Conservation (phyloP, 306 rosid species). For the Pterocarpus santalinus region DNA sequence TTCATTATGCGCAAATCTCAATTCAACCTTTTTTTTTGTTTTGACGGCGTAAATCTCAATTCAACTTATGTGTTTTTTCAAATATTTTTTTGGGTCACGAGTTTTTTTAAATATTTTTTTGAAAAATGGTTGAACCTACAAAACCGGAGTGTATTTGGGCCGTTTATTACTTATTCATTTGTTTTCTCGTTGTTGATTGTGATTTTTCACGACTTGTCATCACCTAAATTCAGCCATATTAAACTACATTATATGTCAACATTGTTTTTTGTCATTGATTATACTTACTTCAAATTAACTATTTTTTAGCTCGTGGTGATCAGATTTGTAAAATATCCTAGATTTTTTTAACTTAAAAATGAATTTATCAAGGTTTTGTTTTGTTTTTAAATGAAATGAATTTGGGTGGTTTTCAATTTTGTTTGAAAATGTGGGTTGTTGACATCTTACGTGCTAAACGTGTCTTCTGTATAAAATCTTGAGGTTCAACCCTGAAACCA, state of each 20-base stretch:
- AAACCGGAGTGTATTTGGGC: neutral
- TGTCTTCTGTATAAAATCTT: neutral
- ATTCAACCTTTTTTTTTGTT: too few species aligned
- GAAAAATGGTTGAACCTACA: neutral
- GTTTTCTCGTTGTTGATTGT: neutral
- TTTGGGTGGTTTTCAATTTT: neutral
- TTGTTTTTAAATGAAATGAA: neutral
- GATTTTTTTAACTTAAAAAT: neutral
- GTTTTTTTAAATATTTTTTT: neutral
- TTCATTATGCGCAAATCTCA: neutral
- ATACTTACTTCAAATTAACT: neutral
- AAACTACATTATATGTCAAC: slow-evolving; percentile 19
- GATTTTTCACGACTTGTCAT: neutral
- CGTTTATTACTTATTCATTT: neutral
- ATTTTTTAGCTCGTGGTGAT: neutral
- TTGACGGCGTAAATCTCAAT: too few species aligned
- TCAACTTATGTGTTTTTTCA: too few species aligned
- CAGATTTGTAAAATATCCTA: neutral
- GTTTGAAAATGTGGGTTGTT: slow-evolving; percentile 13
- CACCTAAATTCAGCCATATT: neutral
- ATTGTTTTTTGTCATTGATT: neutral
- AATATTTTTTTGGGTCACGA: too few species aligned
- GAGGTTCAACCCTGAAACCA: neutral
- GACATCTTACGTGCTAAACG: slow-evolving; percentile 27
- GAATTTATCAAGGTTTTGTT: neutral